Percentiles rank a stretch among this genome's conserved stretches.
Conservation (phyloP, 1,139 yeast genomes). For the Yamadazyma pseudoaaseri region DNA sequence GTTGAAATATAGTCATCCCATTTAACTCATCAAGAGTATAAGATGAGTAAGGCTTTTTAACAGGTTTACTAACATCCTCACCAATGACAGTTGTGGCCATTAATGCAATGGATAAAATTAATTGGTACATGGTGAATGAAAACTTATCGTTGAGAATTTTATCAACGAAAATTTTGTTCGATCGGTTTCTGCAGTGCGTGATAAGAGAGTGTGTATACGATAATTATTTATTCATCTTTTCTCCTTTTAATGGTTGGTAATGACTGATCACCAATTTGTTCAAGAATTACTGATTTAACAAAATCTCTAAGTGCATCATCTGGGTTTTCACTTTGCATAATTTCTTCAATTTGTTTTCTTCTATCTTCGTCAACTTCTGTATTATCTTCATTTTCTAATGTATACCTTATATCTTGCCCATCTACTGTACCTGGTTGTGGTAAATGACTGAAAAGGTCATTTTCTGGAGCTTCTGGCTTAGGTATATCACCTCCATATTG, state of each 20-base stretch:
- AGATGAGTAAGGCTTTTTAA: constrained; percentile 24
- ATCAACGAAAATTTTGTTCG: too few relatives aligned
- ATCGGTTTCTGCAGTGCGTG: too few relatives aligned
- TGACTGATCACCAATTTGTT: too few relatives aligned
- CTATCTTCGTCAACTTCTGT: constrained; percentile 45
- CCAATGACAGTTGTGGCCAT: constrained; percentile 7
- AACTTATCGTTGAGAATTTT: too few relatives aligned
- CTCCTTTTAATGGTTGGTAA: constrained; percentile 27
- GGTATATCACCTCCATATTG: constrained; percentile 22
- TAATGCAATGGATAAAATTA: constrained; percentile 9
- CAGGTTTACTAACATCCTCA: constrained; percentile 5
- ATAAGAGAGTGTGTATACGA: background rate
- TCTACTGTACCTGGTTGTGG: constrained; percentile 43
- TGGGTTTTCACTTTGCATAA: constrained; percentile 73
- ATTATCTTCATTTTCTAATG: constrained; percentile 47
- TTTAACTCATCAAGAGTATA: constrained; percentile 52
- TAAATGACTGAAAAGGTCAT: constrained; percentile 21
- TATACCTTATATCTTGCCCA: constrained; percentile 59
- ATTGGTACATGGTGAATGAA: constrained; percentile 4
- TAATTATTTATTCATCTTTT: constrained; percentile 3
- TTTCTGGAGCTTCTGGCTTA: background rate
- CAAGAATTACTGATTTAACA: constrained; percentile 63
- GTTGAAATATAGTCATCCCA: constrained; percentile 47
- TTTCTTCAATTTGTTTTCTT: constrained; percentile 63
- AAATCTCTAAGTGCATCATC: constrained; percentile 74